These are phyloP conservation scores for Eucalyptus curtisii DNA, from an alignment of 345 rosid genomes.

Conservation along the genomic window DNA sequence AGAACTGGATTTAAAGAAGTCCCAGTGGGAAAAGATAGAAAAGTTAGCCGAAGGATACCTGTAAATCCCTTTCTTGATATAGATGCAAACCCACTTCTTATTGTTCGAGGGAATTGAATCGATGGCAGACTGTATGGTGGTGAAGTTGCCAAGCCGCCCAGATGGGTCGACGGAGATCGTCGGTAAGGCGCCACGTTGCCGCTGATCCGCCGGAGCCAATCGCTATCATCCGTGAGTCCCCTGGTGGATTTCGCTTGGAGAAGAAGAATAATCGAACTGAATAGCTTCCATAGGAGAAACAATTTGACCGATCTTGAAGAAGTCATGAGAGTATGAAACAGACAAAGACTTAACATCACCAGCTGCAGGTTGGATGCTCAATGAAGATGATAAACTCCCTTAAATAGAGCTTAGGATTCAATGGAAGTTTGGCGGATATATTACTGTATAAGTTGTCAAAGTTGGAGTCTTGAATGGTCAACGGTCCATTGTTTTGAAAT, in stretches of 20 bases:
- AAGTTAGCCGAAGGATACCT: slow-evolving; percentile 12
- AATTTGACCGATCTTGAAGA: not conserved
- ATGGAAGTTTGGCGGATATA: not conserved
- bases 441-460: not conserved
- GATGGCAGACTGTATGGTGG: slow-evolving; percentile 54
- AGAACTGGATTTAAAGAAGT: not conserved
- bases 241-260: not conserved
- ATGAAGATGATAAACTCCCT: not conserved
- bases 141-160: slow-evolving; percentile 29
- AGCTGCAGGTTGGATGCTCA: not conserved
- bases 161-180: slow-evolving; percentile 28
- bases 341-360: not conserved
- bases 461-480: not conserved
- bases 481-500: not conserved
- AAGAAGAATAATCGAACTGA: not conserved
- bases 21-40: not conserved
- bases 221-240: not conserved
- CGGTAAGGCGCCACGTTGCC: not conserved
- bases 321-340: not conserved
- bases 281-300: not conserved
- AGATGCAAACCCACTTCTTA: slow-evolving; percentile 40
- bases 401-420: not conserved
- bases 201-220: not conserved
- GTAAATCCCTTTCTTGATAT: slow-evolving; percentile 39
- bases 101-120: slow-evolving; percentile 41